Conservation (phyloP, 73 alveolate species). For the Paramecium octaurelia region DNA sequence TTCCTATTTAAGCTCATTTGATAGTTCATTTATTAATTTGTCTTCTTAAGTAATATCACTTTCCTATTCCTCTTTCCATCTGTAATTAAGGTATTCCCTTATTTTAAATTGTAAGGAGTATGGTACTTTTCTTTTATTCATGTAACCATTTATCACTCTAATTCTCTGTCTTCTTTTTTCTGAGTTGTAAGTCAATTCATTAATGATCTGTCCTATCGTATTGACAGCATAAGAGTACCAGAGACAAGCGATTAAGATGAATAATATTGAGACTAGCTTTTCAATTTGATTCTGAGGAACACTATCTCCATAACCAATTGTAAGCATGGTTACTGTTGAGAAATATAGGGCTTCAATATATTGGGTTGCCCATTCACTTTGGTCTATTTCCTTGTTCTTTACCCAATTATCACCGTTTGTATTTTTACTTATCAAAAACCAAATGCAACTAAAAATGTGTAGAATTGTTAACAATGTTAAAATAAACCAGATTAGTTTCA, state of each 20-base stretch:
- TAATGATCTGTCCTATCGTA: background rate
- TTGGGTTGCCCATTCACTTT: conserved; percentile 14
- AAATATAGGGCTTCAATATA: conserved; percentile 49
- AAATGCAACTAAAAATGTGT: conserved; percentile 55
- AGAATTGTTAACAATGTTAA: conserved; percentile 14
- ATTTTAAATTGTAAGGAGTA: conserved; percentile 1
- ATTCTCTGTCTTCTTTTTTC: conserved; percentile 1
- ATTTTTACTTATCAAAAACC: conserved; percentile 32
- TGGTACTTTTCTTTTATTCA: background rate
- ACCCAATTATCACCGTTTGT: conserved; percentile 36
- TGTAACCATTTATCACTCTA: conserved; percentile 34
- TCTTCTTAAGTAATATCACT: conserved; percentile 35
- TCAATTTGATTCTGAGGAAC: conserved; percentile 31
- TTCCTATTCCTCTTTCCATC: conserved; percentile 58
- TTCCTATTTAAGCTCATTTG: conserved; percentile 48
- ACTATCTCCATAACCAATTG: conserved; percentile 63
- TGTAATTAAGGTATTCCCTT: conserved; percentile 29
- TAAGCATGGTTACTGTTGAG: conserved; percentile 54
- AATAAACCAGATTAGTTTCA: conserved; percentile 14
- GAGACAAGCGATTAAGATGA: conserved; percentile 5
- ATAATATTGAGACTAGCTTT: conserved; percentile 7
- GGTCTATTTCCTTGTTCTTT: background rate
- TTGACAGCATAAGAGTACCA: conserved; percentile 47
- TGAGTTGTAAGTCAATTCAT: background rate
- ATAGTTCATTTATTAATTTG: conserved; percentile 32